Evolutionary conservation across 2,329 filamentous ascomycete genomes (phyloP).

Genomic region (Trichoderma sp.): DNA sequence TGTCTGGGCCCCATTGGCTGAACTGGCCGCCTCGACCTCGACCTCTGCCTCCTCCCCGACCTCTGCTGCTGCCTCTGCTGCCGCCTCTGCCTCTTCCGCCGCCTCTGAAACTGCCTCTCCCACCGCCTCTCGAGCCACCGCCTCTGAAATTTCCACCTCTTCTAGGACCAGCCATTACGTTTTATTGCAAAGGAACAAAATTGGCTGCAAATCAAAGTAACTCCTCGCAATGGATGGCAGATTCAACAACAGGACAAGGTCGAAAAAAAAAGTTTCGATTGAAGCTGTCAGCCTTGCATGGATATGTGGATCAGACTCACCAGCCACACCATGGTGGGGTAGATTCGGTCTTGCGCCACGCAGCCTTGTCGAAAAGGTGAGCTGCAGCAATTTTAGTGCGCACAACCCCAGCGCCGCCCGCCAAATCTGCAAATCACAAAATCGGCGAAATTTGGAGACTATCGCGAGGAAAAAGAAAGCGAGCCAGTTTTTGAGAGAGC

Average conservation of each 20-base stretch:
- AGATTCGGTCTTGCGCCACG: constrained; percentile 31
- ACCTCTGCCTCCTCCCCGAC: constrained; percentile 30
- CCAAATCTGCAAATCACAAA: constrained; percentile 44
- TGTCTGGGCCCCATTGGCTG: constrained; percentile 37
- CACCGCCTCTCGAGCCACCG: constrained; percentile 32
- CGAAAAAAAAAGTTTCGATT: constrained; percentile 33
- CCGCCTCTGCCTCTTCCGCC: constrained; percentile 27
- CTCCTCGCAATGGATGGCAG: not conserved
- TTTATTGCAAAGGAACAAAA: not conserved
- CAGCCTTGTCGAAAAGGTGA: constrained; percentile 35
- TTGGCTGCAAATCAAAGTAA: constrained; percentile 19
- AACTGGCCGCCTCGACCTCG: constrained; percentile 21
- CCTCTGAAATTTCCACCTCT: constrained; percentile 35
- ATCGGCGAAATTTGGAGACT: constrained; percentile 40
- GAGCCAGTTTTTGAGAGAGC: constrained; percentile 23
- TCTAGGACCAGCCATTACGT: constrained; percentile 37
- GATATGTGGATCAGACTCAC: constrained; percentile 23
- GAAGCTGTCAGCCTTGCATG: constrained; percentile 37
- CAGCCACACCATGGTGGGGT: constrained; percentile 37
- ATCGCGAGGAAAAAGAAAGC: constrained; percentile 30
- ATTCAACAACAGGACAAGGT: not conserved
- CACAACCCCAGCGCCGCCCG: constrained; percentile 48
- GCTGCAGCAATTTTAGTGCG: constrained; percentile 50
- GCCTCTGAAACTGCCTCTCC: constrained; percentile 29
- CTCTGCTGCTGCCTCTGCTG: constrained; percentile 26